Evolutionary conservation across 352 stramenopile genomes (phyloP), one percentile per base, ranked within the genome.

Genomic region (Phytophthora parvispora): DNA sequence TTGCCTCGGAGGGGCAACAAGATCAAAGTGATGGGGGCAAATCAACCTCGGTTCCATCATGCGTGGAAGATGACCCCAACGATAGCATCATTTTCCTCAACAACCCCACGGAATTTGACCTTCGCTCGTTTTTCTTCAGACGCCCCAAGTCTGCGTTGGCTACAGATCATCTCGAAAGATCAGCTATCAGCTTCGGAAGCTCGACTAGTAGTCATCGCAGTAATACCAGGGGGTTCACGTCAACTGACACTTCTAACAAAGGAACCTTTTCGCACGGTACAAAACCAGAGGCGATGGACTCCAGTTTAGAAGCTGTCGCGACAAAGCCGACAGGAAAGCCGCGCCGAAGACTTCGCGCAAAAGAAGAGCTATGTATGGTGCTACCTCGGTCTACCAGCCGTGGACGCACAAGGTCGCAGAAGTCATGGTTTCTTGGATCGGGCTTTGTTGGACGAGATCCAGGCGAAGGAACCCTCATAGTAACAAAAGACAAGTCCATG

Each of bases 391-490:
- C 65, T 45, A 58, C 22, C 34, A 58, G 32, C 18, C 38, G 52
- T 4, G 51, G 56, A n/a, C 64, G 64, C 25, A 64, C 60, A 1
- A 72, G 80, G 22, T 57, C 62, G 9, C 78, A 84, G 38, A 89
- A 87, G 36, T 76, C 84, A 4, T 94, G 86, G 84, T 91, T 89
- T 53, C 68, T 94, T 28, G 67, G 58, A n/a, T 51, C 72, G 27
- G 86, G 86, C 16, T 76, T 86, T 38, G 86, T 94, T 10, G 86
- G 86, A 0, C 79, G 84, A 2, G 81, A 94, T n/a, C 61, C 60
- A 9, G 75, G 71, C 38, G 84, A 91, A 25, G 71, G 82, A 65
- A 81, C 74, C 1, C 28, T 81, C 9, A 60, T 92, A 9, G 69
- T 67, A 0, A 94, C 84, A 15, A 90, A 87, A 28, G 83, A 92